Evolutionary conservation across 768 basidiomycete species (phyloP).

Genomic region (Amanita pseudoporphyria): DNA sequence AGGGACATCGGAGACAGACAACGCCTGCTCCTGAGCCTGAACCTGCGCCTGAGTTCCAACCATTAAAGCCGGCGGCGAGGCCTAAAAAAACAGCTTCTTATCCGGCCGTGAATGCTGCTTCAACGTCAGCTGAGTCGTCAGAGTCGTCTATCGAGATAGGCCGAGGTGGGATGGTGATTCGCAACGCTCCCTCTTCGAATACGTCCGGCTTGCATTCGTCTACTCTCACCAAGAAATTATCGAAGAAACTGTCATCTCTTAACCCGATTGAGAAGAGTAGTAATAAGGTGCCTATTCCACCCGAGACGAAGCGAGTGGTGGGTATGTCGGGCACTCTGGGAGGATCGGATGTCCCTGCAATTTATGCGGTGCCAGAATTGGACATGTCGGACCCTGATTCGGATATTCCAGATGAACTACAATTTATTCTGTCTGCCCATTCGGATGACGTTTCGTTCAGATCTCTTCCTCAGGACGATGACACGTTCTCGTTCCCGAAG

Average conservation of each 20-base stretch:
- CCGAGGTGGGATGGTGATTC: slow-evolving; percentile 15
- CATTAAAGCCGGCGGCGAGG: slow-evolving; percentile 38
- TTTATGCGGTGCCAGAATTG: slow-evolving; percentile 32
- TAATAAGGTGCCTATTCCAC: slow-evolving; percentile 27
- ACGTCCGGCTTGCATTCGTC: no score
- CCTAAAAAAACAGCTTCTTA: slow-evolving; percentile 14
- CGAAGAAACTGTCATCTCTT: background rate
- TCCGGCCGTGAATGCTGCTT: background rate
- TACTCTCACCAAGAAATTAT: slow-evolving; percentile 15
- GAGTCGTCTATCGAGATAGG: slow-evolving; percentile 19
- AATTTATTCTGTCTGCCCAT: slow-evolving; percentile 41
- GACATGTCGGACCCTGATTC: slow-evolving; percentile 60
- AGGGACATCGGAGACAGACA: slow-evolving; percentile 42
- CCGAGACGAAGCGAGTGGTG: slow-evolving; percentile 44
- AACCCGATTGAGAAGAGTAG: background rate
- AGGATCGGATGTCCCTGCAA: slow-evolving; percentile 36
- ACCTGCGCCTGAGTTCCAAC: slow-evolving; percentile 47
- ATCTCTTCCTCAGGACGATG: slow-evolving; percentile 10
- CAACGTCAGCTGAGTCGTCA: slow-evolving; percentile 9
- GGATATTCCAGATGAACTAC: slow-evolving; percentile 75
- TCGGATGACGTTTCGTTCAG: slow-evolving; percentile 22
- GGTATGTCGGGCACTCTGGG: slow-evolving; percentile 65
- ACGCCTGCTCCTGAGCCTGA: slow-evolving; percentile 53
- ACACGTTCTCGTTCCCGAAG: slow-evolving; percentile 26
- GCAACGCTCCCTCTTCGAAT: slow-evolving; percentile 26